These are phyloP conservation scores for Mortierella claussenii DNA, from an alignment of 192 early-diverging fungal species.

Conservation along the genomic window DNA sequence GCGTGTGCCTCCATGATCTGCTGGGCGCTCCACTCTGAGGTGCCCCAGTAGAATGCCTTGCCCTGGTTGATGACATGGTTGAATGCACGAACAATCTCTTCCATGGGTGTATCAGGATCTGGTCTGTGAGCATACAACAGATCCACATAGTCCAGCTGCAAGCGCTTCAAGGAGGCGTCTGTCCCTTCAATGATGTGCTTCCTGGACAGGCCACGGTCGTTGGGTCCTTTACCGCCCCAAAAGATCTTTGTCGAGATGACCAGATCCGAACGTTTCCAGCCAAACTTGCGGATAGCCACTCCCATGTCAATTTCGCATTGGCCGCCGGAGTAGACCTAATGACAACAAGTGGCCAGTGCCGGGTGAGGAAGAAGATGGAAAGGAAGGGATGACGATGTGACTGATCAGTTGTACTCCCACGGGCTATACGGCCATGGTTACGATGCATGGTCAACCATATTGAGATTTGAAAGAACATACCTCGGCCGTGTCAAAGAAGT, in stretches of 20 bases:
- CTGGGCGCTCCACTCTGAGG: slow-evolving; percentile 84
- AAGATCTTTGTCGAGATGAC: slow-evolving; percentile 86
- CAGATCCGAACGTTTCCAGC: slow-evolving; percentile 74
- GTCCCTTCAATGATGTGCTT: slow-evolving; percentile 89
- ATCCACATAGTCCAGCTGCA: slow-evolving; percentile 81
- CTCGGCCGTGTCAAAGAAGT: slow-evolving; percentile 83
- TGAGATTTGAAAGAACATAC: slow-evolving; percentile 40
- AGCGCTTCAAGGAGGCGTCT: slow-evolving; percentile 73
- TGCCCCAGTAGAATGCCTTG: slow-evolving; percentile 87
- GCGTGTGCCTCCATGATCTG: slow-evolving; percentile 79
- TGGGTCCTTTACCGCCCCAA: slow-evolving; percentile 78
- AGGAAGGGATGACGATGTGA: too few species aligned
- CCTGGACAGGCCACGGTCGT: slow-evolving; percentile 84
- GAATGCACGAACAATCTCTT: slow-evolving; percentile 88
- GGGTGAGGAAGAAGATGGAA: too few species aligned
- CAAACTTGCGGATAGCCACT: slow-evolving; percentile 78
- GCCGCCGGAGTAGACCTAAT: slow-evolving; percentile 62
- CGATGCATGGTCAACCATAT: background rate
- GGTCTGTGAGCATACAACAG: slow-evolving; percentile 86
- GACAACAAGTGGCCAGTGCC: too few species aligned
- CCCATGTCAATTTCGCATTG: slow-evolving; percentile 83
- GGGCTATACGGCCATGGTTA: background rate
- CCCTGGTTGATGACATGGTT: slow-evolving; percentile 84
- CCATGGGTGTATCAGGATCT: slow-evolving; percentile 81
- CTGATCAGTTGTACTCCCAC: too few species aligned